phyloP scores from a whole-genome alignment of 345 rosid species.

The Salix purpurea region DNA sequence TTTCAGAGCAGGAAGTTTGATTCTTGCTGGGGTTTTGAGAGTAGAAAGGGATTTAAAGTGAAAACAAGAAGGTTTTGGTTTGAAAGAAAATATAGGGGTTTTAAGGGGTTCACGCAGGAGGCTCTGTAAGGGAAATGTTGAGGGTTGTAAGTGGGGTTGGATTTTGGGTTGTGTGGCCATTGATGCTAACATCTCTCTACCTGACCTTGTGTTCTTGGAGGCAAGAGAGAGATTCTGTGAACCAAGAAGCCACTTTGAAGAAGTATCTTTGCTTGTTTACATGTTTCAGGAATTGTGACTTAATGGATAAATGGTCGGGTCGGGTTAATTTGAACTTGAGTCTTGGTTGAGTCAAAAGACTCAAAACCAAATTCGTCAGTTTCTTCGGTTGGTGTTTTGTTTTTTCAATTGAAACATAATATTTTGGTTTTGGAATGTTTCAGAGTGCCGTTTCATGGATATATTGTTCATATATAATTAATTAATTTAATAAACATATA shows the following conservation, averaged over 20 bases:
- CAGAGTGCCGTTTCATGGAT: accelerated
- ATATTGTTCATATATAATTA: no score
- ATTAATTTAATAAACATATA: no score
- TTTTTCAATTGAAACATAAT: no score
- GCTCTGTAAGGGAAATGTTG: slow-evolving; percentile 16
- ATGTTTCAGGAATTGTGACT: no score
- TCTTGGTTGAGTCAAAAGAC: no score
- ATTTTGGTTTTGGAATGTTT: no score
- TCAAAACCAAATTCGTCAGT: no score
- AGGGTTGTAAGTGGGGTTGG: slow-evolving; percentile 25
- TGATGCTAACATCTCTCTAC: slow-evolving; percentile 13
- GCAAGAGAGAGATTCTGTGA: background rate
- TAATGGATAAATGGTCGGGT: no score
- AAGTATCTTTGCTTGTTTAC: no score
- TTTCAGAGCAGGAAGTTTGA: slow-evolving; percentile 26
- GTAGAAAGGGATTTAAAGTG: slow-evolving; percentile 12
- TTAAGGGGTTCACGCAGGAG: slow-evolving; percentile 22
- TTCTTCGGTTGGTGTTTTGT: no score
- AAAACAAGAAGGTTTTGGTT: slow-evolving; percentile 14
- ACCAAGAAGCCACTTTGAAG: background rate
- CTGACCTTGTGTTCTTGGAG: background rate
- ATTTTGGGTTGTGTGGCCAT: slow-evolving; percentile 32
- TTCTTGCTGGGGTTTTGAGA: slow-evolving; percentile 13
- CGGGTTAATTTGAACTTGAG: no score
- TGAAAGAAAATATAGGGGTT: slow-evolving; percentile 13